A percentile compares a stretch with the other conserved stretches of the same genome.
Evolutionary conservation across 495 filamentous ascomycete genomes (phyloP).

Genomic region (Tetracladium setigerum): DNA sequence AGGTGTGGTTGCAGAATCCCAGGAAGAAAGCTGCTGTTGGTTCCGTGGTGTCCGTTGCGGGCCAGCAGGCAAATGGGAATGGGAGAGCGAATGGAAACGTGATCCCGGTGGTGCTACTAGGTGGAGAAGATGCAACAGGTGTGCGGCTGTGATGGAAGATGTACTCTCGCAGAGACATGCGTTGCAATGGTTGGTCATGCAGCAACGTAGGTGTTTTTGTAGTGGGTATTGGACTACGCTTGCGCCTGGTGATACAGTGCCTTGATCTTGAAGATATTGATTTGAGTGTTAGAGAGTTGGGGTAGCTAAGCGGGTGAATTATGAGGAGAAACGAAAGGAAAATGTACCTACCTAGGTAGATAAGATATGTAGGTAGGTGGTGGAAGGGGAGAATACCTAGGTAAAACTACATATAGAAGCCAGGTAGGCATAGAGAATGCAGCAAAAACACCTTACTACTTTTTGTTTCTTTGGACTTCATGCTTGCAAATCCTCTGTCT

Average conservation of each 20-base stretch:
- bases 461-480: too few relatives aligned
- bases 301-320: too few relatives aligned
- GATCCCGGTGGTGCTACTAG: constrained; percentile 17
- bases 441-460: neutral
- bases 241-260: constrained; percentile 15
- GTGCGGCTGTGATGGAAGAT: constrained; percentile 59
- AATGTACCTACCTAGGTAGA: too few relatives aligned
- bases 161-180: constrained; percentile 30
- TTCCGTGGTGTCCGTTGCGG: neutral
- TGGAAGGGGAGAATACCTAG: too few relatives aligned
- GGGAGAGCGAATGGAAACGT: constrained; percentile 3
- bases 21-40: neutral
- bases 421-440: neutral
- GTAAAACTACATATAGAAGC: too few relatives aligned
- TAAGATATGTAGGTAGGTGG: too few relatives aligned
- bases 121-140: constrained; percentile 53
- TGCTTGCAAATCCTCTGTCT: too few relatives aligned
- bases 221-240: constrained; percentile 40
- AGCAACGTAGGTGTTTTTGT: constrained; percentile 46
- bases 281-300: neutral
- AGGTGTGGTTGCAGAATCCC: constrained; percentile 15
- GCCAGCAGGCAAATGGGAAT: constrained; percentile 9
- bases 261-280: constrained; percentile 1
- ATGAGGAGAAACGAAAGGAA: too few relatives aligned
- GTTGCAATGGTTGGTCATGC: constrained; percentile 41